Conservation (phyloP, 768 basidiomycete species). For the Pleurotus djamor region DNA sequence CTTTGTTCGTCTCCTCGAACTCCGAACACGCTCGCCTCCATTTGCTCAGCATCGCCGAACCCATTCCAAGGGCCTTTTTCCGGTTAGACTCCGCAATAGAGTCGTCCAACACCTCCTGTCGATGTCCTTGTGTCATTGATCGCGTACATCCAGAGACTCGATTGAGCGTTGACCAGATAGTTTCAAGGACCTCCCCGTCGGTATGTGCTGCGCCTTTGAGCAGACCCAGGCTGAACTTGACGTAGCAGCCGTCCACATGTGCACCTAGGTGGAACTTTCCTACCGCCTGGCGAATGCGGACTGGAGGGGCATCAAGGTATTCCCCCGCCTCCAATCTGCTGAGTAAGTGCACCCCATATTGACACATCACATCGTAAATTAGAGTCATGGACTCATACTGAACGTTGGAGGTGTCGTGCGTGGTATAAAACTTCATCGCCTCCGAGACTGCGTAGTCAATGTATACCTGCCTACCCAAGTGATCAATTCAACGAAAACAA, state of each 20-base stretch:
- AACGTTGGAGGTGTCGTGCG: not conserved
- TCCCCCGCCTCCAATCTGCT: constrained; percentile 10
- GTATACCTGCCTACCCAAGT: constrained; percentile 20
- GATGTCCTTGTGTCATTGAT: constrained; percentile 27
- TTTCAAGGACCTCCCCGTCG: constrained; percentile 33
- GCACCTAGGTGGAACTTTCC: constrained; percentile 16
- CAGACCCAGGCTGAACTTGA: constrained; percentile 23
- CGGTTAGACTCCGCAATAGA: constrained; percentile 32
- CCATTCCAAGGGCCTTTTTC: constrained; percentile 21
- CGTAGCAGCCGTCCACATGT: constrained; percentile 14
- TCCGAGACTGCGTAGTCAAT: constrained; percentile 22
- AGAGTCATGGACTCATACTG: not conserved
- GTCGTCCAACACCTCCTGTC: constrained; percentile 31
- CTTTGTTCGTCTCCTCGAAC: too few species aligned
- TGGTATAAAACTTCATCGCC: constrained; percentile 10
- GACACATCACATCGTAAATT: constrained; percentile 27
- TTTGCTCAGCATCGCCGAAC: constrained; percentile 1
- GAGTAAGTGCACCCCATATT: constrained; percentile 17
- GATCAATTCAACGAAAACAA: too few species aligned
- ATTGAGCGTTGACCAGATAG: constrained; percentile 26
- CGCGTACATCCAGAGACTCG: constrained; percentile 17
- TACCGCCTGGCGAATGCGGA: not conserved
- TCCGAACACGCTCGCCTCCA: too few species aligned
- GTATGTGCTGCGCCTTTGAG: constrained; percentile 17
- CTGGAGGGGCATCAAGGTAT: constrained; percentile 2